phyloP scores from a whole-genome alignment of 345 rosid genomes.

The Aquilaria sinensis region DNA sequence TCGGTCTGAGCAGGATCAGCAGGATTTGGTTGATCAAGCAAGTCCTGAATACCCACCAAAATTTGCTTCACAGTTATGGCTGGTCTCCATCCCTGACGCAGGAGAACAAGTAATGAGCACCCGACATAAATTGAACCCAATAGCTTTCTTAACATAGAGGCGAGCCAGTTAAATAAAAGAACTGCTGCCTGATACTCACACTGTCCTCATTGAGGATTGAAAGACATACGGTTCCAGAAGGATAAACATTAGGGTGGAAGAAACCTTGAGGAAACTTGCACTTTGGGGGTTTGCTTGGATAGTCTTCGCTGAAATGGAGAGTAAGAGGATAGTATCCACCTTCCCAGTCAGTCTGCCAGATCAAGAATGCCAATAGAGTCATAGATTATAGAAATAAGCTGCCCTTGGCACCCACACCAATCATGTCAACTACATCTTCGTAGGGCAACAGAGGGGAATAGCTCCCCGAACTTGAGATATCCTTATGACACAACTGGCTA shows the following conservation, averaged over 20 bases:
- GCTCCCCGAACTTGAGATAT: too few relatives aligned
- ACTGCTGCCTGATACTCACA: slow-evolving; percentile 12
- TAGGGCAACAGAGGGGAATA: too few relatives aligned
- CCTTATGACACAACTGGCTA: too few relatives aligned
- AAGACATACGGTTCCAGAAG: slow-evolving; percentile 34
- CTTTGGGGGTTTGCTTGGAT: slow-evolving; percentile 39
- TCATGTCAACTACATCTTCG: too few relatives aligned
- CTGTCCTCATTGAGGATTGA: slow-evolving; percentile 36
- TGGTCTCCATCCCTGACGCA: slow-evolving; percentile 36
- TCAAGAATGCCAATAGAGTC: not conserved
- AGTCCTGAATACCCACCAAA: slow-evolving; percentile 34
- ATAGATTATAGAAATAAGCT: not conserved
- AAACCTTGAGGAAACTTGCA: slow-evolving; percentile 37
- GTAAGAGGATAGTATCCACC: slow-evolving; percentile 32
- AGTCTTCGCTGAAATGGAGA: slow-evolving; percentile 32
- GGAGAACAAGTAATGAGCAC: not conserved
- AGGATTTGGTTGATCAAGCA: slow-evolving; percentile 36
- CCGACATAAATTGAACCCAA: too few relatives aligned
- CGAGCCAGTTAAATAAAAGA: not conserved
- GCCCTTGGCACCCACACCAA: not conserved
- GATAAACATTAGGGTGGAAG: slow-evolving; percentile 37
- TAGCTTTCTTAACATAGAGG: not conserved
- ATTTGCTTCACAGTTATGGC: slow-evolving; percentile 40
- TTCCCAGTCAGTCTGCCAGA: slow-evolving; percentile 34
- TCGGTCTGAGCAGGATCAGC: slow-evolving; percentile 35